Evolutionary conservation across 768 basidiomycete species (phyloP).

Genomic region (Cytidiella melzeri): DNA sequence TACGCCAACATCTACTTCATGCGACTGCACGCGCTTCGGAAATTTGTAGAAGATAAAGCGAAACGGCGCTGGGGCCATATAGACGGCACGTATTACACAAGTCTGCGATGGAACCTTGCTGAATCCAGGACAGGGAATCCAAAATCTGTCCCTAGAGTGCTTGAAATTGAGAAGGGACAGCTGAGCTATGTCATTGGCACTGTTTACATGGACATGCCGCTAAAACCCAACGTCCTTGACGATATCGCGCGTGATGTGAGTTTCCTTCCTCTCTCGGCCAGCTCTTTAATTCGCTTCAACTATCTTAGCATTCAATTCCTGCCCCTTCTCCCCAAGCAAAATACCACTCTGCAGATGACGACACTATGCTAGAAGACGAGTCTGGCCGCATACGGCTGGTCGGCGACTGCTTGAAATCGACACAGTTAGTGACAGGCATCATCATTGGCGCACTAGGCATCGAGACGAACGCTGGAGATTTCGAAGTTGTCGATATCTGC

Average conservation of each 20-base stretch:
- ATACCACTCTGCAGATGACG: slow-evolving; percentile 72
- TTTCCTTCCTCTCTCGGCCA: slow-evolving; percentile 13
- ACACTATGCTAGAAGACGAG: slow-evolving; percentile 91
- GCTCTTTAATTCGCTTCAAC: slow-evolving; percentile 1
- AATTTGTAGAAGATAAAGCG: slow-evolving; percentile 44
- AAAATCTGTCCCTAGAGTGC: slow-evolving; percentile 65
- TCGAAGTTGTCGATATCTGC: slow-evolving; percentile 88
- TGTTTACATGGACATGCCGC: slow-evolving; percentile 97
- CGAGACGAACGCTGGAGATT: slow-evolving; percentile 86
- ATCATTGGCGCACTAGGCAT: slow-evolving; percentile 87
- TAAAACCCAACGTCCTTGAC: slow-evolving; percentile 97
- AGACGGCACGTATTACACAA: slow-evolving; percentile 26
- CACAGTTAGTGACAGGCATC: slow-evolving; percentile 81
- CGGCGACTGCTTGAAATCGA: slow-evolving; percentile 58
- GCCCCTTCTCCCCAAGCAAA: slow-evolving; percentile 73
- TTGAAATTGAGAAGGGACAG: slow-evolving; percentile 80
- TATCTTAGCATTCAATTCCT: slow-evolving; percentile 75
- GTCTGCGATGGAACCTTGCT: not conserved
- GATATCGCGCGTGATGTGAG: slow-evolving; percentile 91
- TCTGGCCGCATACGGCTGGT: slow-evolving; percentile 87
- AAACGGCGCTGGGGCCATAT: slow-evolving; percentile 43
- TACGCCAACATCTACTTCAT: slow-evolving; percentile 72
- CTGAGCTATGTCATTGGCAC: slow-evolving; percentile 93
- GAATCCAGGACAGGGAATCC: slow-evolving; percentile 48
- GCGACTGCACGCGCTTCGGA: slow-evolving; percentile 43